Evolutionary conservation across 176 grass and related monocot genomes (phyloP).

Genomic region (Lolium perenne): DNA sequence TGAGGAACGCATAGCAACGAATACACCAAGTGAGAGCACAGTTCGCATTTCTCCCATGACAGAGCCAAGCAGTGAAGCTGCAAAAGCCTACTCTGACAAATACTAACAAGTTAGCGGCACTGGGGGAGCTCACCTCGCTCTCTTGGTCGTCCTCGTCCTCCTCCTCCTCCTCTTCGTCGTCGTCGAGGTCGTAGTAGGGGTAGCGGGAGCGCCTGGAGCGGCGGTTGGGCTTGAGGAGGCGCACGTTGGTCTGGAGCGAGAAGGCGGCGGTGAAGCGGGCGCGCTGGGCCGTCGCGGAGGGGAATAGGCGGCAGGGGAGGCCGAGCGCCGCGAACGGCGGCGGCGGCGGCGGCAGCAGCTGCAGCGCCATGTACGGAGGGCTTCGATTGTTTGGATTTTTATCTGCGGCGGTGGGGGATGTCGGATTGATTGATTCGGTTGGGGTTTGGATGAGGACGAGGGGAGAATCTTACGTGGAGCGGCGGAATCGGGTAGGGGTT

Average conservation of each 20-base stretch:
- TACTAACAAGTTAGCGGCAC: not conserved
- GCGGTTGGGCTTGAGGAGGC: constrained; percentile 57
- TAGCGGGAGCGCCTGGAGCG: constrained; percentile 55
- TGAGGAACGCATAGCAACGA: not conserved
- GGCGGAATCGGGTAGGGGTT: constrained; percentile 12
- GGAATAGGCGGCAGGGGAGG: constrained; percentile 17
- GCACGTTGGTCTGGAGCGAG: constrained; percentile 57
- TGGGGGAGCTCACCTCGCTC: constrained; percentile 43
- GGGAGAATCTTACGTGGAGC: constrained; percentile 35
- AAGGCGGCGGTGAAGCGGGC: constrained; percentile 45
- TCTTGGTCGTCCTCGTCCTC: constrained; percentile 44
- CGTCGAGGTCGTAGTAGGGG: constrained; percentile 63
- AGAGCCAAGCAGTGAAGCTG: constrained; percentile 1
- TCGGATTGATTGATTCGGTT: constrained; percentile 1
- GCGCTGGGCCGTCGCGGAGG: constrained; percentile 7
- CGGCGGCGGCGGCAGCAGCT: constrained; percentile 43
- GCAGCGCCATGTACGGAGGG: constrained; percentile 56
- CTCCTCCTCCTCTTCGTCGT: constrained; percentile 37
- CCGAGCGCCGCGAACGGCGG: constrained; percentile 27
- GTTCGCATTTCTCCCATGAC: not conserved
- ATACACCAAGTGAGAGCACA: not conserved
- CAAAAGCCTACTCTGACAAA: not conserved
- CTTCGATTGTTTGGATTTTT: constrained; percentile 58
- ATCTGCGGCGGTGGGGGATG: constrained; percentile 44
- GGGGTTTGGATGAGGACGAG: constrained; percentile 51